phyloP scores from a whole-genome alignment of 2,329 filamentous ascomycete genomes.

The Xylariaceae sp. region DNA sequence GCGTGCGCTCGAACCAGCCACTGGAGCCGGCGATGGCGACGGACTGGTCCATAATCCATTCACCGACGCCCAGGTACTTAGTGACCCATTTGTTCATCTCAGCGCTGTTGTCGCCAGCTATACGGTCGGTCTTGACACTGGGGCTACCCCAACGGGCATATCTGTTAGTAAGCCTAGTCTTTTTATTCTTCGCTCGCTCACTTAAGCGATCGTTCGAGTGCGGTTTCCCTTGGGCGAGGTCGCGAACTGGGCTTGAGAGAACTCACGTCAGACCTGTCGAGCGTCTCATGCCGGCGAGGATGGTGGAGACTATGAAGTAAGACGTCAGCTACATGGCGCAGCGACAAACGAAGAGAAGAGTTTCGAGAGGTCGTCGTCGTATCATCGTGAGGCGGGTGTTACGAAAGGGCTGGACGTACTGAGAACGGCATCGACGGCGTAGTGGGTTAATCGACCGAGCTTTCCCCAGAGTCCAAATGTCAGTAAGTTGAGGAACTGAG shows the following conservation, averaged over 20 bases:
- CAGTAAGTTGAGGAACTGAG: slow-evolving; percentile 61
- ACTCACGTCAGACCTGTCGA: slow-evolving; percentile 97
- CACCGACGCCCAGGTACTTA: slow-evolving; percentile 88
- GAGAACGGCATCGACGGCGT: slow-evolving; percentile 92
- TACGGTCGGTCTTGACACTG: slow-evolving; percentile 83
- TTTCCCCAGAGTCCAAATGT: slow-evolving; percentile 67
- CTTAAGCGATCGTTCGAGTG: no score
- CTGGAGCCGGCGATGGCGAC: slow-evolving; percentile 86
- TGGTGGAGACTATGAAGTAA: slow-evolving; percentile 73
- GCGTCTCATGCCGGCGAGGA: slow-evolving; percentile 94
- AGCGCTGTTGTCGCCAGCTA: slow-evolving; percentile 77
- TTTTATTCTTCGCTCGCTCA: no score
- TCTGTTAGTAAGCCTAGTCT: slow-evolving; percentile 37
- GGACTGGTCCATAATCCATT: slow-evolving; percentile 98
- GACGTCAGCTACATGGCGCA: slow-evolving; percentile 12
- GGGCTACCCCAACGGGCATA: slow-evolving; percentile 41
- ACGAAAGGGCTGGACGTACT: slow-evolving; percentile 51
- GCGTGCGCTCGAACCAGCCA: slow-evolving; percentile 85
- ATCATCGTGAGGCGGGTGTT: slow-evolving; percentile 1
- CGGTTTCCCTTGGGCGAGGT: not conserved
- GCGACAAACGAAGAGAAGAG: no score
- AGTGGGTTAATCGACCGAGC: slow-evolving; percentile 91
- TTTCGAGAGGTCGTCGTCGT: no score
- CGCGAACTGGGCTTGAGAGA: not conserved
- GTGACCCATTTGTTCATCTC: slow-evolving; percentile 85